Evolutionary conservation across 305 asterid species (phyloP).

Genomic region (Rubia balearica): DNA sequence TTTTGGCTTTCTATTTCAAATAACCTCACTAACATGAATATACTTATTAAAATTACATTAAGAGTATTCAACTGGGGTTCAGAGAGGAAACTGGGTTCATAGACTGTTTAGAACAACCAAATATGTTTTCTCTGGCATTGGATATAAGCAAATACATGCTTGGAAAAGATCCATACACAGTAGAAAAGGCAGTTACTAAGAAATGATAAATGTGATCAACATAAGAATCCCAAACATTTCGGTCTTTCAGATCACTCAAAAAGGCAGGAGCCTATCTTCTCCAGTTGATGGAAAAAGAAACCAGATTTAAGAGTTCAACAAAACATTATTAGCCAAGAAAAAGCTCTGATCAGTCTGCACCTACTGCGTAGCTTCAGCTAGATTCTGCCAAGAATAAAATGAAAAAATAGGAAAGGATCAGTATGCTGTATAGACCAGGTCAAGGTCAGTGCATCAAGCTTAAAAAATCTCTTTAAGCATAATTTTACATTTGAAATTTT

Average conservation of each 20-base stretch:
- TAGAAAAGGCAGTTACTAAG: neutral
- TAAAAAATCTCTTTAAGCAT: neutral
- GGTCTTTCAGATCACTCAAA: constrained; percentile 7
- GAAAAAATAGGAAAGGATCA: neutral
- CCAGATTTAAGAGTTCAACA: constrained; percentile 7
- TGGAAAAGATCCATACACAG: neutral
- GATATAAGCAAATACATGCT: neutral
- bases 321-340: constrained; percentile 22
- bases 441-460: neutral
- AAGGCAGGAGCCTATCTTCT: constrained; percentile 3
- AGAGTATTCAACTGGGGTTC: neutral
- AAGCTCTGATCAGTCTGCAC: constrained; percentile 10
- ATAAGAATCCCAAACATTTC: neutral
- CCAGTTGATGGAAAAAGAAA: constrained; percentile 10
- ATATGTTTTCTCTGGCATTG: constrained; percentile 1
- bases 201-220: neutral
- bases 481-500: neutral
- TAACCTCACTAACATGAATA: neutral
- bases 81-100: neutral
- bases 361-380: constrained; percentile 28
- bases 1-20: neutral
- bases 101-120: neutral
- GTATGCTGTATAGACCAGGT: neutral
- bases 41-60: neutral
- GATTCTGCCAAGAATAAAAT: constrained; percentile 20